Base-by-base conservation (phyloP, 306 rosid species). In the Rubus parviflorus region DNA sequence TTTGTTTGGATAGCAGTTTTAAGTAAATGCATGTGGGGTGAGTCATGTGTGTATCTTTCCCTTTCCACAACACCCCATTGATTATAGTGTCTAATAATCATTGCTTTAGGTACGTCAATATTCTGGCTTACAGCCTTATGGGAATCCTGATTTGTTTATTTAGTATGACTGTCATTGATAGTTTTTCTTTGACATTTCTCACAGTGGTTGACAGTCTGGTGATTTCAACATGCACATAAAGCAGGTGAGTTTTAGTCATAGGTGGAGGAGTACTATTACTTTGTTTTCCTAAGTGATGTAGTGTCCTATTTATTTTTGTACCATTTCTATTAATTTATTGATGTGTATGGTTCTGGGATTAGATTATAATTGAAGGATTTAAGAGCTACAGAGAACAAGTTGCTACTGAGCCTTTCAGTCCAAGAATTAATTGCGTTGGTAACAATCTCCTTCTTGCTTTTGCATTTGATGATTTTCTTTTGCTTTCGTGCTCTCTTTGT, bases 351-450 rank as follows among this genome's bases (percentile, higher is more conserved):
- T 73, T 66, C 65, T 72, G 37, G 23, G 38, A 76, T 2, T 78
- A 95, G 99, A 82, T 95, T 81, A 83, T 91, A 77, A 95, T 95
- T 47, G 99, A 95, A 80, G 97, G 97, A 77, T 95, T 90, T 84
- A 95, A 90, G 94, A 95, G 99, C 87, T 95, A 95, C 83, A 83
- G 81, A 75, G 99, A 92, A 85, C 97, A 95, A 85, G 76, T 92
- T 52, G 92, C 97, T 61, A 90, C 99, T 6, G 99, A 95, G 83
- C 88, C 97, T 75, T 95, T 95, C 92, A 95, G 99, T 85, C 83
- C 99, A 12, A 95, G 88, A 92, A 87, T 95, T 80, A 95, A 92
- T n/a, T 95, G 99, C 73, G 97, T 95, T 85, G 99, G 99, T 95
- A 95, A 88, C 58, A 66, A 15, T 61, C 12, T 56, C 78, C 74